These are phyloP conservation scores for Mantamonas sphyraenae DNA, from an alignment of 78 protist species.

Conservation along the genomic window DNA sequence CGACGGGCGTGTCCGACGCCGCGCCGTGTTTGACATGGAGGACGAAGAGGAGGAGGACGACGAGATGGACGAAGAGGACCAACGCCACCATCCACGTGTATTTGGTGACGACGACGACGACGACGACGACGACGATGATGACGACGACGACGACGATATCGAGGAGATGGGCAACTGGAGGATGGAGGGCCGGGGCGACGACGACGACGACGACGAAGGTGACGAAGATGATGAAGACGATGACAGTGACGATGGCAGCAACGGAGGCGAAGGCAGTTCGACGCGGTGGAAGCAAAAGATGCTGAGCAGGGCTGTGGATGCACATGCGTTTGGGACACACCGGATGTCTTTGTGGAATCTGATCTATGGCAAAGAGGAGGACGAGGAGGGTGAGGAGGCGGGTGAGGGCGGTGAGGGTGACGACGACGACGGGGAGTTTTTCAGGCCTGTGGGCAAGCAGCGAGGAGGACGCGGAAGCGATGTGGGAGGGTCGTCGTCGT, in stretches of 20 bases:
- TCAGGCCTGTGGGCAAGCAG: too few species aligned
- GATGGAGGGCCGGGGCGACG: too few species aligned
- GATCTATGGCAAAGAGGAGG: neutral
- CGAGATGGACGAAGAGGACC: neutral
- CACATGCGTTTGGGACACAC: too few species aligned
- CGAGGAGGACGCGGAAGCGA: too few species aligned
- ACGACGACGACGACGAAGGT: constrained; percentile 29
- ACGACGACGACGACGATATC: constrained; percentile 34
- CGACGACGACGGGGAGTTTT: too few species aligned
- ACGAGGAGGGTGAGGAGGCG: neutral
- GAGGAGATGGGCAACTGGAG: too few species aligned
- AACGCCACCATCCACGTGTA: neutral
- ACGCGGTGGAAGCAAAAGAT: too few species aligned
- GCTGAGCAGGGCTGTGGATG: too few species aligned
- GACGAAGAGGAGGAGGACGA: neutral
- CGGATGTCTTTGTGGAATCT: too few species aligned
- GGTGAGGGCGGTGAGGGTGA: neutral
- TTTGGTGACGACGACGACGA: constrained; percentile 31
- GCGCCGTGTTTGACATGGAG: constrained; percentile 26
- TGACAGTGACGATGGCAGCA: neutral
- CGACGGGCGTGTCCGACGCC: constrained; percentile 10
- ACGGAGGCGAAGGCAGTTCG: too few species aligned
- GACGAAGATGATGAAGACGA: constrained; percentile 30
- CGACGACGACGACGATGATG: constrained; percentile 26
- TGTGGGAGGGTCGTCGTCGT: too few species aligned